phyloP scores from a whole-genome alignment of 1,284 basidiomycete genomes.

The Pterula multifida region DNA sequence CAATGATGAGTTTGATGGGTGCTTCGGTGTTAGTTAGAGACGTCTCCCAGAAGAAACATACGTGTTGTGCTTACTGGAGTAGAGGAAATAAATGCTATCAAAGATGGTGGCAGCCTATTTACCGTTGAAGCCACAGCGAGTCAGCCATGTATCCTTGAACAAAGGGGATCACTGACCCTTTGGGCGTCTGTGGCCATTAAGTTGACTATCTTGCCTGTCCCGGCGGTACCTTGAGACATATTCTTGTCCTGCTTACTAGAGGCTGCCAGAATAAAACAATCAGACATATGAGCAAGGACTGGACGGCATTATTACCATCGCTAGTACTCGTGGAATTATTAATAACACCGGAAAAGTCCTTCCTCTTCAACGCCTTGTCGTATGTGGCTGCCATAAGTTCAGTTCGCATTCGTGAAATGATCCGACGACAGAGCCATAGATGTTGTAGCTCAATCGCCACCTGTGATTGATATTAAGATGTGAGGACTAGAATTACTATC shows the following conservation, averaged over 20 bases:
- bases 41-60: not conserved
- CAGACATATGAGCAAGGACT: not conserved
- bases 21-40: constrained; percentile 20
- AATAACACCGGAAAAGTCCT: constrained; percentile 73
- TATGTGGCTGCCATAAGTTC: constrained; percentile 80
- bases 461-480: constrained; percentile 12
- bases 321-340: constrained; percentile 29
- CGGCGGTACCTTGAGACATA: constrained; percentile 56
- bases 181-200: constrained; percentile 65
- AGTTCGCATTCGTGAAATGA: constrained; percentile 52
- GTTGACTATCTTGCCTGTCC: constrained; percentile 70
- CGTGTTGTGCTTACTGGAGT: constrained; percentile 31
- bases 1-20: constrained; percentile 75
- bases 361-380: constrained; percentile 79
- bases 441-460: constrained; percentile 67
- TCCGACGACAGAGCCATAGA: constrained; percentile 69
- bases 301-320: not conserved
- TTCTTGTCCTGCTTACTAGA: constrained; percentile 26
- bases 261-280: not conserved
- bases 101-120: constrained; percentile 33
- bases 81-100: constrained; percentile 49
- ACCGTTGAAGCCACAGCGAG: not conserved
- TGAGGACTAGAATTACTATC: too few relatives aligned
- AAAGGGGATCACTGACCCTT: constrained; percentile 20
- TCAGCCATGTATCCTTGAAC: not conserved